Conservation (phyloP, 176 grass and related monocot genomes). For the Pontederia crassipes region DNA sequence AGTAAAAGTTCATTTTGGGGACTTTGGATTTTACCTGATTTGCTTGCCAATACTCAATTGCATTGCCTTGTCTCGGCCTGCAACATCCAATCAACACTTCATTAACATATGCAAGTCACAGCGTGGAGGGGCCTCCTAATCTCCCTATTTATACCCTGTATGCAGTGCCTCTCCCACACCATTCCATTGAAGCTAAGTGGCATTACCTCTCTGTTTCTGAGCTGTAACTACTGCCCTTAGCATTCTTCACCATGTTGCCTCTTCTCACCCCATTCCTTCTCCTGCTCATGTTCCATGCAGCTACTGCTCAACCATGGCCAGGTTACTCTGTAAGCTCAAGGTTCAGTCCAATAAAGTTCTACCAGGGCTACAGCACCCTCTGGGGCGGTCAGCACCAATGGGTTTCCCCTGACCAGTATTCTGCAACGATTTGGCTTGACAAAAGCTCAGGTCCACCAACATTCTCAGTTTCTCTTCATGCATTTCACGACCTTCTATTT, state of each 20-base stretch:
- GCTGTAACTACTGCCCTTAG: neutral
- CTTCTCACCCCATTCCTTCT: slow-evolving; percentile 2
- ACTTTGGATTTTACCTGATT: neutral
- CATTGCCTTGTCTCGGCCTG: neutral
- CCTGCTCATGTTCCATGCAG: neutral
- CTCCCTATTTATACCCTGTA: slow-evolving; percentile 3
- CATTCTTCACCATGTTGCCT: neutral
- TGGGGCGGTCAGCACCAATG: slow-evolving; percentile 13
- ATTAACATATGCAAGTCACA: neutral
- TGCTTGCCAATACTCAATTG: neutral
- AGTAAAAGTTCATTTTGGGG: neutral
- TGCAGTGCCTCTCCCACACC: neutral
- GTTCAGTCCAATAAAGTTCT: slow-evolving; percentile 5
- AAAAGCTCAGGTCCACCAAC: neutral
- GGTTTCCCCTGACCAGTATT: neutral
- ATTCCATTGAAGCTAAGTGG: no score
- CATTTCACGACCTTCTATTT: neutral
- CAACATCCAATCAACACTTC: neutral
- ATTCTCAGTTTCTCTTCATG: neutral
- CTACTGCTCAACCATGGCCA: neutral
- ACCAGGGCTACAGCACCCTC: neutral
- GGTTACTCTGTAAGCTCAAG: slow-evolving; percentile 1
- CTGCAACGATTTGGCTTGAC: slow-evolving; percentile 1
- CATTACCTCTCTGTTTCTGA: neutral
- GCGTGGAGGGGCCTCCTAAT: neutral